Evolutionary conservation across 345 rosid genomes (phyloP), one percentile per base, ranked within the genome.

Genomic region (Lenwebbia sp.): DNA sequence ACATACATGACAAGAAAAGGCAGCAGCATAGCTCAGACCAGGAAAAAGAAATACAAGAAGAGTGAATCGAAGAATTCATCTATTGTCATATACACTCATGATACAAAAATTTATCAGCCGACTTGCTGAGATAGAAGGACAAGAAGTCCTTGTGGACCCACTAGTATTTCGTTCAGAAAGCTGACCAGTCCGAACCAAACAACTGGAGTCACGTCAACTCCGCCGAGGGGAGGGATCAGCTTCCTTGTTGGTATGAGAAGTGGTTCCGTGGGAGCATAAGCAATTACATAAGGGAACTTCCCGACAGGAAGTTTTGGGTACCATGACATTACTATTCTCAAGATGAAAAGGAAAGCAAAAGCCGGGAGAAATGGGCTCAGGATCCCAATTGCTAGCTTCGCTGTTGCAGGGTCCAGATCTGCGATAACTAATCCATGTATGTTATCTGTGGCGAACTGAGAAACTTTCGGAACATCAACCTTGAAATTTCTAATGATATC

Each of bases 321-420:
- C 98, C 99, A 97, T 54, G 98, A 96, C 99, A 97, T 97, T 23
- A 97, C 88, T 78, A 96, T 94, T 82, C 98, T 93, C 90, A 92
- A 3, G 13, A 97, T 90, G 50, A 97, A 97, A 1, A 96, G 90
- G 91, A 95, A 96, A 5, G 90, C 91, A 87, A 97, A 95, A 15
- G 92, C 95, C 3, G 98, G 94, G 86, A 95, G 92, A 30, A 92
- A 87, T 0, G 98, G 98, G 50, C 99, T 96, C 83, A 95, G 86
- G 54, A 95, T 86, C 28, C 95, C 90, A 23, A 95, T 92, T 6
- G 94, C 94, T 47, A 94, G 82, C 91, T 95, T 96, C 0, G 97
- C 99, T 0, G 95, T 94, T 76, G 93, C 91, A 54, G 97, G 98
- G 87, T 94, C 98, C 81, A 96, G 51, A 85, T 93, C 98, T 54